Evolutionary conservation across 1,284 basidiomycete species (phyloP).

Genomic region (Rhizoctonia solani): DNA sequence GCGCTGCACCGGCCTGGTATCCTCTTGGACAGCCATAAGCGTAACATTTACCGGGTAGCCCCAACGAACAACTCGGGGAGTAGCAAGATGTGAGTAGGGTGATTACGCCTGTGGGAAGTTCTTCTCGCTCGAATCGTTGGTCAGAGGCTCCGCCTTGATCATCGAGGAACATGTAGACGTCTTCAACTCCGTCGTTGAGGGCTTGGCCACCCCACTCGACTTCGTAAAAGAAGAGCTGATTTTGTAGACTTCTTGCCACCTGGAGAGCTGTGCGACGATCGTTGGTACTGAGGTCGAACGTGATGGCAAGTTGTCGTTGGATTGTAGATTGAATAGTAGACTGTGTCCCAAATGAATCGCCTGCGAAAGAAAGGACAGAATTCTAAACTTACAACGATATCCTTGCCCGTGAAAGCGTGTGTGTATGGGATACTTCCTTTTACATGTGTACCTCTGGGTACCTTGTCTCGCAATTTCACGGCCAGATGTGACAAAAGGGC

Average conservation of each 20-base stretch:
- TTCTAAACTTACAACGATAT: constrained; percentile 79
- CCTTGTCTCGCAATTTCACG: constrained; percentile 82
- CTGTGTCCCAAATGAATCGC: constrained; percentile 47
- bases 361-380: constrained; percentile 8
- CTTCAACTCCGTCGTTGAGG: constrained; percentile 88
- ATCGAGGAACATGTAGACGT: constrained; percentile 95
- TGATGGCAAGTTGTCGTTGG: constrained; percentile 66
- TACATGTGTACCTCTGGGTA: constrained; percentile 83
- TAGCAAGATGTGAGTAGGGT: constrained; percentile 84
- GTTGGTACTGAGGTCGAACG: constrained; percentile 67
- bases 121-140: constrained; percentile 59
- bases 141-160: constrained; percentile 59
- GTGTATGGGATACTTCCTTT: constrained; percentile 89
- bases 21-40: constrained; percentile 72
- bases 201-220: constrained; percentile 91
- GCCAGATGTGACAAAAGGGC: constrained; percentile 87
- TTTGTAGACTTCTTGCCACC: constrained; percentile 87
- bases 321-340: constrained; percentile 83
- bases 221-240: constrained; percentile 94
- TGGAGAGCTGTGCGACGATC: constrained; percentile 82
- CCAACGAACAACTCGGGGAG: constrained; percentile 76
- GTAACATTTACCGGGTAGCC: constrained; percentile 60
- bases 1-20: constrained; percentile 46
- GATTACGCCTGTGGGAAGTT: constrained; percentile 83
- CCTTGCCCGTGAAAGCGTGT: constrained; percentile 86